Conservation (phyloP, 306 rosid species). For the Casuarina glauca region DNA sequence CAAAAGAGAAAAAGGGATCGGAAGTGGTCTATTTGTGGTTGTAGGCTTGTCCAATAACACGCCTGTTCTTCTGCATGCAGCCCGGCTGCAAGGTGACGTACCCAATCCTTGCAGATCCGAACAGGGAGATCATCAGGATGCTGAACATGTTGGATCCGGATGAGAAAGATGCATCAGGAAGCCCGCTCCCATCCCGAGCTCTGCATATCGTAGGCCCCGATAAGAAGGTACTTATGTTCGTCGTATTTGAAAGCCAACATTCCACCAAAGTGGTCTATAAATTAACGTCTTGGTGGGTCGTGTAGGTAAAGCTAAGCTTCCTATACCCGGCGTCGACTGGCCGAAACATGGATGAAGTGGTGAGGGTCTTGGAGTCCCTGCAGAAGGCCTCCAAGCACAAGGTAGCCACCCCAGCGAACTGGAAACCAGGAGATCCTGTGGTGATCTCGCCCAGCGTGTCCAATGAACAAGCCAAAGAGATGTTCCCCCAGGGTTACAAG, state of each 20-base stretch:
- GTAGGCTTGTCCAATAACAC: neutral
- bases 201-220: constrained; percentile 82
- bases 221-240: constrained; percentile 34
- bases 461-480: constrained; percentile 60
- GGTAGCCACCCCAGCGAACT: constrained; percentile 75
- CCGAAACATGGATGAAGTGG: constrained; percentile 82
- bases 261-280: neutral
- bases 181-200: constrained; percentile 66
- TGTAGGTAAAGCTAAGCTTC: constrained; percentile 70
- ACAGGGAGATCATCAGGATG: constrained; percentile 62
- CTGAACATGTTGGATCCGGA: constrained; percentile 91
- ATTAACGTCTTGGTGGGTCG: neutral
- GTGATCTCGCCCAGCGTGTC: constrained; percentile 56
- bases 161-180: constrained; percentile 55
- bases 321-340: constrained; percentile 80
- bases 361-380: constrained; percentile 77
- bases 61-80: constrained; percentile 31
- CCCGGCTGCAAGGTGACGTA: constrained; percentile 63
- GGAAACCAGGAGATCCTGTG: constrained; percentile 63
- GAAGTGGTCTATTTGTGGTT: too few relatives aligned
- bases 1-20: neutral
- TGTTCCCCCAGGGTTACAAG: constrained; percentile 55
- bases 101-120: constrained; percentile 66
- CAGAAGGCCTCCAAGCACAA: constrained; percentile 57
- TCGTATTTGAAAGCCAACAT: neutral